These are phyloP conservation scores for Sideroxylon spinosum DNA, from an alignment of 179 eudicot species.

Conservation along the genomic window DNA sequence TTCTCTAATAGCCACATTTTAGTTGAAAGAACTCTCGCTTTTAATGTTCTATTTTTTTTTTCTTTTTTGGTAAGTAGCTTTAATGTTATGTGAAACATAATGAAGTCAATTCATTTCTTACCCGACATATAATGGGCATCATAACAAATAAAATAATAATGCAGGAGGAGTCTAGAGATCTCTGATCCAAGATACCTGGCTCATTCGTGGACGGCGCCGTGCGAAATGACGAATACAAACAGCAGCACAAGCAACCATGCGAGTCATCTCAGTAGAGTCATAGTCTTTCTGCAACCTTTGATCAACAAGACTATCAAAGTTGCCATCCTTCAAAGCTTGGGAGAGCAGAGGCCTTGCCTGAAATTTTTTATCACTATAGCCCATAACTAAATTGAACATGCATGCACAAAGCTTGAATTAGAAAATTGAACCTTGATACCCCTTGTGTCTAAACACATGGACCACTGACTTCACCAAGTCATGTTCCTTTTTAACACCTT, in stretches of 20 bases:
- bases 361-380: not conserved
- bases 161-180: not conserved
- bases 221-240: conserved; percentile 75
- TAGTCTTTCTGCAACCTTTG: conserved; percentile 51
- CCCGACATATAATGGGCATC: not conserved
- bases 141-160: not conserved
- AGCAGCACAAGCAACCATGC: conserved; percentile 80
- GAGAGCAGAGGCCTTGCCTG: conserved; percentile 80
- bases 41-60: too few relatives aligned
- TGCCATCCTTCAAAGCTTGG: conserved; percentile 57
- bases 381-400: not conserved
- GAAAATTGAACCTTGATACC: not conserved
- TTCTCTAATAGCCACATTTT: not conserved
- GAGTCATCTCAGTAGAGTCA: conserved; percentile 55
- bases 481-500: not conserved
- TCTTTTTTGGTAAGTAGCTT: too few relatives aligned
- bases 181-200: conserved; percentile 43
- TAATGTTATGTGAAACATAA: not conserved
- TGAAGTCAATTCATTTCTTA: not conserved
- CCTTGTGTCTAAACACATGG: too few relatives aligned
- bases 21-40: not conserved
- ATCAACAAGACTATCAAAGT: conserved; percentile 52
- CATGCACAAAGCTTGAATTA: not conserved
- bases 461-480: not conserved
- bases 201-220: conserved; percentile 63